Evolutionary conservation across 331 rosid species (phyloP).

Genomic region (Quercus phellos): DNA sequence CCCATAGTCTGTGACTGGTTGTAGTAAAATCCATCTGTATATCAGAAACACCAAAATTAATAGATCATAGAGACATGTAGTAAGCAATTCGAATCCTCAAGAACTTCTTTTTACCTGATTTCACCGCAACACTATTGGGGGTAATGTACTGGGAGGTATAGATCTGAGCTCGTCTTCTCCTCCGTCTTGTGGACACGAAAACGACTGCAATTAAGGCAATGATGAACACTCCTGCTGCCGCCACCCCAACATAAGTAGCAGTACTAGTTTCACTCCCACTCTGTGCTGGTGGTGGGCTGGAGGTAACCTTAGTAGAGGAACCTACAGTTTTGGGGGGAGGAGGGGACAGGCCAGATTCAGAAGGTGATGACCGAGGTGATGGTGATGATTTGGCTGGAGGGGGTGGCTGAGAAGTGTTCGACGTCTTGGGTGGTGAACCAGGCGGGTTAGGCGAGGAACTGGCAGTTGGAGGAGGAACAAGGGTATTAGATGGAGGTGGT

Average conservation of each 20-base stretch:
- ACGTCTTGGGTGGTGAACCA: background rate
- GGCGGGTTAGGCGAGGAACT: constrained; percentile 3
- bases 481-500: background rate
- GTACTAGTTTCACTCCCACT: constrained; percentile 7
- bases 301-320: constrained; percentile 2
- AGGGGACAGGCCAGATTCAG: constrained; percentile 1
- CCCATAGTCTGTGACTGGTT: constrained; percentile 32
- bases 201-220: constrained; percentile 38
- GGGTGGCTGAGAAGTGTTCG: background rate
- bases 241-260: constrained; percentile 31
- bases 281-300: background rate
- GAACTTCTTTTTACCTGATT: constrained; percentile 33
- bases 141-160: constrained; percentile 30
- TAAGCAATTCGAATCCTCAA: background rate
- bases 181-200: constrained; percentile 19
- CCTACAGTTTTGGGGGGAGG: constrained; percentile 9
- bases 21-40: constrained; percentile 52
- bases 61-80: constrained; percentile 4
- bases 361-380: constrained; percentile 12
- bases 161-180: constrained; percentile 15
- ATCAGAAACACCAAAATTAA: constrained; percentile 14
- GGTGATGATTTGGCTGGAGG: constrained; percentile 11
- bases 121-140: constrained; percentile 19
- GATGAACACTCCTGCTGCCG: constrained; percentile 40
- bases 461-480: constrained; percentile 8